Conservation (phyloP, 306 rosid genomes). For the Cucumis cinereus region DNA sequence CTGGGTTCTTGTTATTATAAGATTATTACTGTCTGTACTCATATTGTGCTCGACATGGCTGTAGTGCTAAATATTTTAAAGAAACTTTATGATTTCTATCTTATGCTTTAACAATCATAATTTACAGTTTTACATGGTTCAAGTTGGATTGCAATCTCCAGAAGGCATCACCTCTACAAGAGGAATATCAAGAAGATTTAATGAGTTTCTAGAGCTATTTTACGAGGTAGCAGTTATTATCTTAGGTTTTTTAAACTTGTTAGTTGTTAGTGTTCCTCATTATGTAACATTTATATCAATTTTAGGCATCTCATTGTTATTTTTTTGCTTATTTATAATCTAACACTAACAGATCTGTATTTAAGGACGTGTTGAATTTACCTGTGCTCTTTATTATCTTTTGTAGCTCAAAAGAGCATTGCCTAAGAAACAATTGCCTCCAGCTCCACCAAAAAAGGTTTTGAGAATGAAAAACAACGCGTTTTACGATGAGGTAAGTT, state of each 20-base stretch:
- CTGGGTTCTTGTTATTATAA: background rate
- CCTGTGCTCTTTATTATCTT: slow-evolving; percentile 11
- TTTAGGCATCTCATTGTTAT: background rate
- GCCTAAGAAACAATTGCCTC: slow-evolving; percentile 51
- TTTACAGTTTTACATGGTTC: slow-evolving; percentile 73
- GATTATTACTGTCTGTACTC: background rate
- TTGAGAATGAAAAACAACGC: slow-evolving; percentile 41
- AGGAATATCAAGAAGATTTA: slow-evolving; percentile 62
- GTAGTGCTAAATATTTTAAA: background rate
- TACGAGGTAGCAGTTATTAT: slow-evolving; percentile 40
- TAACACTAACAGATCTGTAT: background rate
- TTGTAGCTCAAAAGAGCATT: slow-evolving; percentile 60
- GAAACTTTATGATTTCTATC: background rate
- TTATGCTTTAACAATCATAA: slow-evolving; percentile 15
- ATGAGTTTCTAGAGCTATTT: slow-evolving; percentile 50
- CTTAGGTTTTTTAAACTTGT: background rate
- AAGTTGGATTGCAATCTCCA: slow-evolving; percentile 78
- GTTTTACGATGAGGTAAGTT: slow-evolving; percentile 61
- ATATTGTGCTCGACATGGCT: background rate
- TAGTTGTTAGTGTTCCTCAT: background rate
- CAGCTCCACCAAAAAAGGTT: slow-evolving; percentile 64
- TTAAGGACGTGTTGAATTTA: background rate
- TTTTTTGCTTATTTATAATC: background rate
- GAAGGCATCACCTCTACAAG: slow-evolving; percentile 60
- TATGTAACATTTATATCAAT: background rate